These are phyloP conservation scores for Malassezia nana DNA, from an alignment of 1,284 basidiomycete species.

Conservation along the genomic window DNA sequence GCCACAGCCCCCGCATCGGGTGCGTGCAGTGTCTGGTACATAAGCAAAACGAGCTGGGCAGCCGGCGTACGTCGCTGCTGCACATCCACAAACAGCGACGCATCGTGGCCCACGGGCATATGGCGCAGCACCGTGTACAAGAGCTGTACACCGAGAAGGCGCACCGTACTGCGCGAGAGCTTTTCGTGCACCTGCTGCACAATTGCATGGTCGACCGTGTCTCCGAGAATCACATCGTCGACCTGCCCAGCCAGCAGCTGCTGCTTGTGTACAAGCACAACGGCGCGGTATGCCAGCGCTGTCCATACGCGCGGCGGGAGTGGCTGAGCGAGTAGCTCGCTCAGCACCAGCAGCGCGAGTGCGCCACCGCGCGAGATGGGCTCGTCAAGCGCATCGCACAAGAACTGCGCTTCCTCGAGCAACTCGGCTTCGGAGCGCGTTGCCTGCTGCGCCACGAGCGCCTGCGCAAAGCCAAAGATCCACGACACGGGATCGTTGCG, in stretches of 20 bases:
- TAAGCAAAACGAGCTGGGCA: slow-evolving; percentile 11
- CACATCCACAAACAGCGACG: slow-evolving; percentile 10
- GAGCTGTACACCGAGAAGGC: slow-evolving; percentile 7
- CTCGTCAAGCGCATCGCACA: background rate
- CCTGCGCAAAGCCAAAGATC: background rate
- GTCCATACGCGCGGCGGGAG: slow-evolving; percentile 1
- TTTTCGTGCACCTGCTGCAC: background rate
- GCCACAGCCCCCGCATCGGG: slow-evolving; percentile 1
- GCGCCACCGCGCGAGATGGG: slow-evolving; percentile 7
- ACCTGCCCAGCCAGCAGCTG: slow-evolving; percentile 12
- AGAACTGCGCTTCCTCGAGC: background rate
- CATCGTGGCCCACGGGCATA: slow-evolving; percentile 6
- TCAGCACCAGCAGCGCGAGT: slow-evolving; percentile 12
- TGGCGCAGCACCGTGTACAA: slow-evolving; percentile 3
- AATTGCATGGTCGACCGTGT: background rate
- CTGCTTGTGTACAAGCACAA: background rate
- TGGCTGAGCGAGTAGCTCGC: slow-evolving; percentile 5
- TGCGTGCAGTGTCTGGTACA: slow-evolving; percentile 14
- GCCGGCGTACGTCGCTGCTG: slow-evolving; percentile 8
- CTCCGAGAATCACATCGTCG: background rate
- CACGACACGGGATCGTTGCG: background rate
- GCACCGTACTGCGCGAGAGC: slow-evolving; percentile 10
- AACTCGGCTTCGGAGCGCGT: background rate
- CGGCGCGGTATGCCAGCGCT: background rate
- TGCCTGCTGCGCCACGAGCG: background rate